These are phyloP conservation scores for Pezicula rhizophila DNA, from an alignment of 2,329 filamentous ascomycete species.

Conservation along the genomic window DNA sequence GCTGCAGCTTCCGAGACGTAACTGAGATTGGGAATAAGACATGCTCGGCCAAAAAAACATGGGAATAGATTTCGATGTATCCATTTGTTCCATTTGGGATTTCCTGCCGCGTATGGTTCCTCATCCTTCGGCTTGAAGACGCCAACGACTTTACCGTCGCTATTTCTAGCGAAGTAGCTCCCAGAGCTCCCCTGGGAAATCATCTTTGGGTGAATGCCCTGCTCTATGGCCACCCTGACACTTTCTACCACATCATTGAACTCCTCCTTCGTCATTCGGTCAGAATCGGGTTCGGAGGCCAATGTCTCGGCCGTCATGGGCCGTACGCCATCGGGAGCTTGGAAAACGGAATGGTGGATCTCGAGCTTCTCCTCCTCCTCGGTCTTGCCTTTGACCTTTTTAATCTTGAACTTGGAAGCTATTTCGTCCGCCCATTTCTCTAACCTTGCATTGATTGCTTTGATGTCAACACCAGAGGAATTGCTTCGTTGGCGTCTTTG, in stretches of 20 bases:
- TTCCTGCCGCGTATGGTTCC: constrained; percentile 92
- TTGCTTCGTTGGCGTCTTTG: constrained; percentile 58
- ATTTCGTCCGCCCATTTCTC: constrained; percentile 98
- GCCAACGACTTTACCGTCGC: constrained; percentile 87
- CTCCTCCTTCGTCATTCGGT: constrained; percentile 68
- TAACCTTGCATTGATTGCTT: constrained; percentile 92
- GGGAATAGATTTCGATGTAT: constrained; percentile 96
- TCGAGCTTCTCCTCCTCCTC: constrained; percentile 82
- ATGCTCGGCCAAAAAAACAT: constrained; percentile 92
- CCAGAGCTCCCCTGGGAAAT: constrained; percentile 96
- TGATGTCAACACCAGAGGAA: constrained; percentile 85
- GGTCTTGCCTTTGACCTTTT: constrained; percentile 65
- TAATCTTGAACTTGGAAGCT: constrained; percentile 90
- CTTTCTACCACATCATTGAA: constrained; percentile 88
- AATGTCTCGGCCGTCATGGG: constrained; percentile 73
- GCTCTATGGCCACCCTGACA: constrained; percentile 81
- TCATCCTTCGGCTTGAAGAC: constrained; percentile 99
- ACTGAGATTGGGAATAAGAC: constrained; percentile 90
- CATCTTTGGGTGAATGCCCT: constrained; percentile 88
- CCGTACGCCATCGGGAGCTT: constrained; percentile 79
- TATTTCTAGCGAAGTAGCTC: constrained; percentile 93
- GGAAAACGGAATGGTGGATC: constrained; percentile 96
- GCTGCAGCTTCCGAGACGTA: constrained; percentile 97
- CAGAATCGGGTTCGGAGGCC: constrained; percentile 51
- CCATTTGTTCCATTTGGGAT: constrained; percentile 99